These are phyloP conservation scores for Leccinum subgranulosum DNA, from an alignment of 768 basidiomycete genomes.

Conservation along the genomic window DNA sequence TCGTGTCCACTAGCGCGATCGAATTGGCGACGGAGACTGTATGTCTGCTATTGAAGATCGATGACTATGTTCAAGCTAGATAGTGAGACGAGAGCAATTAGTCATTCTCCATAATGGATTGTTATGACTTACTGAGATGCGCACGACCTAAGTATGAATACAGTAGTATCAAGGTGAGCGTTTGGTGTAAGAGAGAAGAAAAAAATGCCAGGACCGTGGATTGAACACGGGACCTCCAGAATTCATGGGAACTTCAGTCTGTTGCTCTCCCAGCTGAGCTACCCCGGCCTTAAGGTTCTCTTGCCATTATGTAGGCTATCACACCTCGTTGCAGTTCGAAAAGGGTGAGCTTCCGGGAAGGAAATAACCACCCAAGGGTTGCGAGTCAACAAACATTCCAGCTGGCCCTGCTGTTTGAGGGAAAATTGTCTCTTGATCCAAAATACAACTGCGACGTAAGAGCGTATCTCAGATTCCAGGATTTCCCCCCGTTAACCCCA, in stretches of 20 bases:
- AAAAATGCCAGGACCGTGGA: slow-evolving; percentile 68
- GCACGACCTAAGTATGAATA: background rate
- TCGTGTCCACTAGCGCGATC: slow-evolving; percentile 93
- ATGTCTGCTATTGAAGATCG: slow-evolving; percentile 92
- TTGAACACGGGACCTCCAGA: slow-evolving; percentile 80
- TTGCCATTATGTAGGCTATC: no score
- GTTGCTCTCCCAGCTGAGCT: slow-evolving; percentile 77
- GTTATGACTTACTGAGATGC: background rate
- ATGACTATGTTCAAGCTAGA: slow-evolving; percentile 85
- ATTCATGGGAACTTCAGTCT: slow-evolving; percentile 56
- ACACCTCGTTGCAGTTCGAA: no score
- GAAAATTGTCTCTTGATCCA: no score
- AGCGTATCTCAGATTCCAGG: no score
- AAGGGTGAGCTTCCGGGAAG: no score
- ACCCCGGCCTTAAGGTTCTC: slow-evolving; percentile 23
- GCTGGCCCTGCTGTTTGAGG: no score
- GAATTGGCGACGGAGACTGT: slow-evolving; percentile 97
- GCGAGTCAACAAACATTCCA: no score
- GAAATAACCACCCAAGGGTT: no score
- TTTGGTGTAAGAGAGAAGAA: background rate
- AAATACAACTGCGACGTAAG: no score
- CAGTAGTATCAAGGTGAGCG: background rate
- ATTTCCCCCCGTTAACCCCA: no score
- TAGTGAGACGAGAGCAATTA: slow-evolving; percentile 27
- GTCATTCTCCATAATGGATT: background rate